phyloP scores from a whole-genome alignment of 805 yeast species.

The Cyberlindnera lachancei region DNA sequence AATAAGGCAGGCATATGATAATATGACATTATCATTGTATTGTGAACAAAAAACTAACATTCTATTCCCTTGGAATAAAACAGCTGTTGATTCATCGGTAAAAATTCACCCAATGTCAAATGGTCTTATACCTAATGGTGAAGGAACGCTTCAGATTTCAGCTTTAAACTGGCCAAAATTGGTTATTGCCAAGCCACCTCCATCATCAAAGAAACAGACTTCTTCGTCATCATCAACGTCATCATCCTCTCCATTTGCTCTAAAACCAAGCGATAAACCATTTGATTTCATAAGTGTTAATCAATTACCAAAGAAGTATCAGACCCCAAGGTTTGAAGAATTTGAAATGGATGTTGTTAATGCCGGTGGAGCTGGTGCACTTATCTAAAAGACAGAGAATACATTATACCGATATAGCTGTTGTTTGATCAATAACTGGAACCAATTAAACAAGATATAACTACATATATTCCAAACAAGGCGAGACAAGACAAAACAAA shows the following conservation, averaged over 20 bases:
- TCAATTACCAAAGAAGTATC: constrained; percentile 68
- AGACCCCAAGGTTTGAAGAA: constrained; percentile 55
- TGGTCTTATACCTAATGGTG: constrained; percentile 34
- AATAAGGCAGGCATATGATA: too few species aligned
- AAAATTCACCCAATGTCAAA: constrained; percentile 35
- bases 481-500: too few species aligned
- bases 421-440: too few species aligned
- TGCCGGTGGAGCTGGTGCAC: constrained; percentile 66
- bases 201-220: too few species aligned
- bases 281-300: constrained; percentile 44
- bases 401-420: background rate
- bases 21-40: too few species aligned
- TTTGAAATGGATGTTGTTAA: constrained; percentile 69
- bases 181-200: constrained; percentile 10
- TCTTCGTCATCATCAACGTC: constrained; percentile 37
- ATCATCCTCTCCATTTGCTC: background rate
- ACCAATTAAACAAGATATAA: too few species aligned
- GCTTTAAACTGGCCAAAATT: constrained; percentile 19
- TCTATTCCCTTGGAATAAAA: too few species aligned
- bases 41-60: too few species aligned
- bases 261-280: constrained; percentile 24
- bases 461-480: too few species aligned
- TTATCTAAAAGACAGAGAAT: constrained; percentile 2
- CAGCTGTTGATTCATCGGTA: constrained; percentile 30
- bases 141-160: constrained; percentile 19